These are phyloP conservation scores for Corymbia calophylla DNA, from an alignment of 441 rosid genomes.

Conservation along the genomic window DNA sequence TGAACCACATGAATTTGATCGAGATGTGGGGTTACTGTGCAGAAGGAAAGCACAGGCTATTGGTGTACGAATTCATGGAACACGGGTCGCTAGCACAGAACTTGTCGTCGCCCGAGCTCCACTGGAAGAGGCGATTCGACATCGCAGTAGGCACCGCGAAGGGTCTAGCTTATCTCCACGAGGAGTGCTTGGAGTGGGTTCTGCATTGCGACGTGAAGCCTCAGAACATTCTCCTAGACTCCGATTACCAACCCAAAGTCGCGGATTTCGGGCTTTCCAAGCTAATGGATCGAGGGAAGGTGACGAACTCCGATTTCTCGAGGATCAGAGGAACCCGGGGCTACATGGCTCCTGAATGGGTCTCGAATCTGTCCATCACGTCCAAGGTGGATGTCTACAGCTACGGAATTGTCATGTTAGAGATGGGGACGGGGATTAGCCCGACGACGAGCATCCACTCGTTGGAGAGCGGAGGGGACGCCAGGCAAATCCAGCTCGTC, in stretches of 20 bases:
- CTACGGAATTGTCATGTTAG: not conserved
- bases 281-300: not conserved
- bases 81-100: not conserved
- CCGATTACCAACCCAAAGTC: not conserved
- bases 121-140: not conserved
- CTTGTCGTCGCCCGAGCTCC: not conserved
- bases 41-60: conserved; percentile 4
- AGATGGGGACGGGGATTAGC: not conserved
- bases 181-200: not conserved
- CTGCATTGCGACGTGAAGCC: not conserved
- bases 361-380: not conserved
- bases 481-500: not conserved
- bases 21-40: conserved; percentile 8
- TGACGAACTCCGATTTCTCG: not conserved
- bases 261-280: not conserved
- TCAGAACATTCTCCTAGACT: not conserved
- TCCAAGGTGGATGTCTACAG: not conserved
- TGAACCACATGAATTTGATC: conserved; percentile 10
- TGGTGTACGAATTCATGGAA: not conserved
- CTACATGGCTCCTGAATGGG: not conserved
- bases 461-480: not conserved
- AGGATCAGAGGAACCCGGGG: not conserved
- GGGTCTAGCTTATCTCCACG: not conserved
- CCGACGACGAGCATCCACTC: not conserved
- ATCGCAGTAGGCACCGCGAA: not conserved